phyloP scores from a whole-genome alignment of 768 basidiomycete species.

The Serendipita indica region DNA sequence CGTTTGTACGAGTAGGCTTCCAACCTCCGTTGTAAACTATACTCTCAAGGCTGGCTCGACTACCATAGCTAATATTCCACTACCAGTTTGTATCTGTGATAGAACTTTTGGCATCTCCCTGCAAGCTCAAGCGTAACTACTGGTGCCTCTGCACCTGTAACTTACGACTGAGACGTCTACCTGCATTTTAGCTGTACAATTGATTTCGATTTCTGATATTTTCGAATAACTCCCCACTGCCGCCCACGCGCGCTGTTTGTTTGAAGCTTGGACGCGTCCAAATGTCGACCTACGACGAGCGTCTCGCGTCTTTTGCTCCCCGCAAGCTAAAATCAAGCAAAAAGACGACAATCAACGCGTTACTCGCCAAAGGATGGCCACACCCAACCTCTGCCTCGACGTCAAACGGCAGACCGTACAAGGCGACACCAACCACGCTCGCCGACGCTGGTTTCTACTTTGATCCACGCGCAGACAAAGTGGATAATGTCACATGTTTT shows the following conservation, averaged over 20 bases:
- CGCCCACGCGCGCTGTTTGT: not conserved
- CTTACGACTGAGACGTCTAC: too few species aligned
- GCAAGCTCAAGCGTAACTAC: too few species aligned
- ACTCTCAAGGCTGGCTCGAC: too few species aligned
- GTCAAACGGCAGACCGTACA: conserved; percentile 24
- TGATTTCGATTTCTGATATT: too few species aligned
- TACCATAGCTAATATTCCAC: too few species aligned
- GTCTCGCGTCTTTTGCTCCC: not conserved
- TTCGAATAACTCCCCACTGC: too few species aligned
- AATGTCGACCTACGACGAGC: conserved; percentile 7
- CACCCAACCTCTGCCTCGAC: conserved; percentile 33
- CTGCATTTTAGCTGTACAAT: too few species aligned
- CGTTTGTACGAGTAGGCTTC: too few species aligned
- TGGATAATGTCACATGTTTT: conserved; percentile 71
- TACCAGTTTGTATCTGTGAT: too few species aligned
- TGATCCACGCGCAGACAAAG: conserved; percentile 47
- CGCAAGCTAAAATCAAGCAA: conserved; percentile 3
- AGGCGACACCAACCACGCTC: conserved; percentile 57
- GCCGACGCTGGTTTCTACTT: conserved; percentile 88
- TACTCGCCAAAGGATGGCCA: conserved; percentile 38
- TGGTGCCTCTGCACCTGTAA: too few species aligned
- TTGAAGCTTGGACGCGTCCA: not conserved
- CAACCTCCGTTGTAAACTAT: too few species aligned
- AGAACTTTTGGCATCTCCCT: too few species aligned
- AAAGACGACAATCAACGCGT: conserved; percentile 1